Percentiles rank a stretch among this genome's conserved stretches.
Conservation (phyloP, 2,329 filamentous ascomycete genomes). For the Sporothrix pseudoabietina region DNA sequence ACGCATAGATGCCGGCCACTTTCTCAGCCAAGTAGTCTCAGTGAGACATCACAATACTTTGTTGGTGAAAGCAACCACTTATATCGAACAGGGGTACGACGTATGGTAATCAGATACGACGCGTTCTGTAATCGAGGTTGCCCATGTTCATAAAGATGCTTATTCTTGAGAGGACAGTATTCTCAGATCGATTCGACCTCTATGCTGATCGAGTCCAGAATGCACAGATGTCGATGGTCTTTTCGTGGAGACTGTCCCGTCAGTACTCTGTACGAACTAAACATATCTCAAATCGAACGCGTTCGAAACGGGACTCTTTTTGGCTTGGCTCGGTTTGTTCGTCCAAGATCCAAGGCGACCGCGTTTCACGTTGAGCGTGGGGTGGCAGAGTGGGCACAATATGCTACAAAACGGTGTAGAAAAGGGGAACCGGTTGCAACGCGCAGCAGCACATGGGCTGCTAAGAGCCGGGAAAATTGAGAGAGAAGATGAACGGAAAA, state of each 20-base stretch:
- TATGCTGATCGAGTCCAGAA: neutral
- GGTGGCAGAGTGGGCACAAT: neutral
- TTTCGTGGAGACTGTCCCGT: neutral
- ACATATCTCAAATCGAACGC: neutral
- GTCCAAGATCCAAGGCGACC: neutral
- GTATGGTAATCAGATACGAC: neutral
- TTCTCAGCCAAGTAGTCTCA: neutral
- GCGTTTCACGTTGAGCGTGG: slow-evolving; percentile 19
- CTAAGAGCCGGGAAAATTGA: slow-evolving; percentile 2
- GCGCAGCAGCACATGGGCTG: neutral
- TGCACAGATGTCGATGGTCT: neutral
- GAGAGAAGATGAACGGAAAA: neutral
- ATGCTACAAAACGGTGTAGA: neutral
- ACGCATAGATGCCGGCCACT: neutral
- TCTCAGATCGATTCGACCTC: neutral
- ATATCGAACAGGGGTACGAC: neutral
- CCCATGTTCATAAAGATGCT: neutral
- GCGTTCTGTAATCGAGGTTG: neutral
- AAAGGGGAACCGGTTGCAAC: neutral
- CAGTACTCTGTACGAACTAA: neutral
- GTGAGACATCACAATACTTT: neutral
- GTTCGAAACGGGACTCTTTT: neutral
- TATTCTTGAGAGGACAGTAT: neutral
- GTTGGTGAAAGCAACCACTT: neutral
- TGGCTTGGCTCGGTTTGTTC: neutral